phyloP scores from a whole-genome alignment of 768 basidiomycete species.

The Saitozyma sp. region DNA sequence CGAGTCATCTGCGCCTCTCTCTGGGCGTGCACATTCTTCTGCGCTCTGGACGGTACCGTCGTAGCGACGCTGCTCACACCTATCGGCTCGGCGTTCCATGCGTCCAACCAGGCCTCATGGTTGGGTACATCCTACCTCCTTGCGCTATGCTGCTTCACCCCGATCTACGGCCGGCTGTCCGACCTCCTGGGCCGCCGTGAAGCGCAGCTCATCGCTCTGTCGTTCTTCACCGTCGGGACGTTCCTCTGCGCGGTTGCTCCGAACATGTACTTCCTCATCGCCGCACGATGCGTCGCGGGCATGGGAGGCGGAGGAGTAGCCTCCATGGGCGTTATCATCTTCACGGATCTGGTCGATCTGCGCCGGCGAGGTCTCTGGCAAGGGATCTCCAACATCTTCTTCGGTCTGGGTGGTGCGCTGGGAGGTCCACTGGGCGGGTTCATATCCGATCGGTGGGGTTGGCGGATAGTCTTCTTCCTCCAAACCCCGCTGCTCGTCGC shows the following conservation, averaged over 20 bases:
- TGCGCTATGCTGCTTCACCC: slow-evolving; percentile 42
- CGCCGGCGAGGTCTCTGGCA: slow-evolving; percentile 86
- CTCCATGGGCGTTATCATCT: slow-evolving; percentile 58
- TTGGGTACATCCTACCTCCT: slow-evolving; percentile 47
- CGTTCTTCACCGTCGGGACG: slow-evolving; percentile 37
- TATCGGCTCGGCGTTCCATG: slow-evolving; percentile 34
- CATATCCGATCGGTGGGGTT: slow-evolving; percentile 78
- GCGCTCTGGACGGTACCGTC: slow-evolving; percentile 36
- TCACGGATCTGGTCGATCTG: slow-evolving; percentile 87
- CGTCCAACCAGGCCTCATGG: slow-evolving; percentile 44
- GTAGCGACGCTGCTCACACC: slow-evolving; percentile 34
- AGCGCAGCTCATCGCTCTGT: slow-evolving; percentile 27
- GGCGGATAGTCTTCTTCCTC: slow-evolving; percentile 58
- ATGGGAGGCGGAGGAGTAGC: slow-evolving; percentile 41
- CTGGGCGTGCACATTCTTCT: slow-evolving; percentile 37
- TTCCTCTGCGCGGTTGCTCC: slow-evolving; percentile 35
- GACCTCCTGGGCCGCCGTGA: slow-evolving; percentile 36
- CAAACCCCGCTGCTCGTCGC: slow-evolving; percentile 31
- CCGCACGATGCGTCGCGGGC: slow-evolving; percentile 32
- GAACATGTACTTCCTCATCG: slow-evolving; percentile 33
- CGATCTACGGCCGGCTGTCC: slow-evolving; percentile 41
- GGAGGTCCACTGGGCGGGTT: slow-evolving; percentile 53
- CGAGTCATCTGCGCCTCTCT: slow-evolving; percentile 32
- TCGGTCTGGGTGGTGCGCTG: slow-evolving; percentile 65
- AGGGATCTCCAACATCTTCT: slow-evolving; percentile 56